These are phyloP conservation scores for Panellus pusillus DNA, from an alignment of 768 basidiomycete genomes.

Conservation along the genomic window DNA sequence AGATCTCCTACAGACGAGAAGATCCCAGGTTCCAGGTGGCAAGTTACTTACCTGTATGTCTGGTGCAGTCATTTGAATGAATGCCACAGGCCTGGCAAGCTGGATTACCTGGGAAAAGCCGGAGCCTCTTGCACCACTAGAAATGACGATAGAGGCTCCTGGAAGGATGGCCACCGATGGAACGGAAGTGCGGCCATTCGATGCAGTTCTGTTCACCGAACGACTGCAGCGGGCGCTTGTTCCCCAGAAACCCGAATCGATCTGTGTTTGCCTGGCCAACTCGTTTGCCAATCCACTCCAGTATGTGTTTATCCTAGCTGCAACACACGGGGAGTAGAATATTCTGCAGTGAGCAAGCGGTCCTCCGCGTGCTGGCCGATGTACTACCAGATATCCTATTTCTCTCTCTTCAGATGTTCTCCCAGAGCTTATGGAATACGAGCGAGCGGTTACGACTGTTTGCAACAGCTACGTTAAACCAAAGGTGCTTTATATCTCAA, in stretches of 20 bases:
- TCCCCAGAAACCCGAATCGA: constrained; percentile 9
- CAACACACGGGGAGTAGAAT: neutral
- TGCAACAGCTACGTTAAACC: constrained; percentile 16
- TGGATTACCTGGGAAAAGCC: constrained; percentile 20
- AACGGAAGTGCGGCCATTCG: constrained; percentile 15
- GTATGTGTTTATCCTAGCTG: neutral
- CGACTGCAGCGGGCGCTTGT: constrained; percentile 4
- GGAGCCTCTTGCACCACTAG: constrained; percentile 19
- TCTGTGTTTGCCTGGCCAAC: constrained; percentile 18
- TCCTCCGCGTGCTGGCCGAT: constrained; percentile 6
- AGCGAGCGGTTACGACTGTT: constrained; percentile 19
- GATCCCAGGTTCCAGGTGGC: constrained; percentile 21
- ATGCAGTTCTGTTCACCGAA: constrained; percentile 10
- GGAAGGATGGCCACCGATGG: constrained; percentile 21
- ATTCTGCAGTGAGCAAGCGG: constrained; percentile 11
- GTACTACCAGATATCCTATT: constrained; percentile 14
- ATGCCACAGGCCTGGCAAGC: neutral
- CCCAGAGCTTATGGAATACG: constrained; percentile 18
- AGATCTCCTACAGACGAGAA: constrained; percentile 17
- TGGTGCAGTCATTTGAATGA: neutral
- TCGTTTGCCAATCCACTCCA: constrained; percentile 17
- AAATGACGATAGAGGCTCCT: constrained; percentile 21
- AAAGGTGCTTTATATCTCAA: constrained; percentile 13
- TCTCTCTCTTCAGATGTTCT: constrained; percentile 14
- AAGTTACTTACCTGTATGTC: neutral